phyloP scores from a whole-genome alignment of 345 rosid genomes.

The Erucastrum elatum region DNA sequence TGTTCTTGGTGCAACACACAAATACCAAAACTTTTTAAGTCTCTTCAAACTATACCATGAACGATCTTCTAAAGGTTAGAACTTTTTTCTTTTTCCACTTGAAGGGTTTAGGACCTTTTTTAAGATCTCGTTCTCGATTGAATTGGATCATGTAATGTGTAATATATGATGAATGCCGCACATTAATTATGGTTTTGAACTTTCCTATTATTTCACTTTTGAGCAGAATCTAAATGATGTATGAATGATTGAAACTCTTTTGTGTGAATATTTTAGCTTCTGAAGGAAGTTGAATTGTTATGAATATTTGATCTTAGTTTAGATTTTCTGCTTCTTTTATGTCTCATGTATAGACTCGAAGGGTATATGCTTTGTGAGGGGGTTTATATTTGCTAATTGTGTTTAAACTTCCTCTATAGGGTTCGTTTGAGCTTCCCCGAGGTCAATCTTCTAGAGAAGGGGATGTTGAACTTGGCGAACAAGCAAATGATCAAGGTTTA shows the following conservation, averaged over 20 bases:
- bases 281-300: not conserved
- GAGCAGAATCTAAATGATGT: conserved; percentile 3
- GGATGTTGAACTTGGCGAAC: conserved; percentile 66
- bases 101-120: not conserved
- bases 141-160: not conserved
- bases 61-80: conserved; percentile 43
- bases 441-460: conserved; percentile 60
- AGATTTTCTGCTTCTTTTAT: no score
- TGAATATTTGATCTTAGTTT: not conserved
- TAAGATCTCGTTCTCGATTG: not conserved
- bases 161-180: not conserved
- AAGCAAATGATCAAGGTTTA: conserved; percentile 66
- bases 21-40: not conserved
- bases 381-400: not conserved
- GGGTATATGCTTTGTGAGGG: no score
- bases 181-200: conserved; percentile 16
- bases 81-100: no score
- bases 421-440: conserved; percentile 82
- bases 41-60: conserved; percentile 24
- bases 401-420: conserved; percentile 45
- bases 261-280: not conserved
- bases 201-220: not conserved
- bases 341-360: no score
- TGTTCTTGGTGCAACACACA: not conserved
- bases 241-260: not conserved